Base-by-base conservation (phyloP, 768 basidiomycete species). In the Filobasidium wieringae region DNA sequence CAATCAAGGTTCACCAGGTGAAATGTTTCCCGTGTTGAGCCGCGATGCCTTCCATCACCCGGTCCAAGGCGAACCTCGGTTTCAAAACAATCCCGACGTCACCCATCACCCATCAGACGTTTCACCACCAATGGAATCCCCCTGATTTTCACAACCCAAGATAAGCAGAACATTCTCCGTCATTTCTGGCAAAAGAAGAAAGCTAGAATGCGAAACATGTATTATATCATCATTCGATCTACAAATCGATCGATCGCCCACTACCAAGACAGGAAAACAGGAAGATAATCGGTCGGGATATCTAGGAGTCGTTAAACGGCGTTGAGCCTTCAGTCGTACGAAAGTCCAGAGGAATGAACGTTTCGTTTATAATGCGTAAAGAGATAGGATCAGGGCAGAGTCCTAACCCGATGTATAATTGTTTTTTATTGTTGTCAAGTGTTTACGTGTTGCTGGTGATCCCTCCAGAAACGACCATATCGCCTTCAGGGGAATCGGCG, bases 381-480 rank as follows among this genome's bases (percentile, higher is more conserved):
- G 19, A 43, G 19, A 19, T 19, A 7, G 5, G 24, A 43, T 8
- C 8, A 43, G 19, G 19, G 41, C 41, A 22, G 41, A n/a, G n/a
- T n/a, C n/a, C n/a, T n/a, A n/a, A n/a, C n/a, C n/a, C n/a, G n/a
- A n/a, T n/a, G n/a, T n/a, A n/a, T n/a, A n/a, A n/a, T n/a, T n/a
- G n/a, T n/a, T n/a, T n/a, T n/a, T n/a, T n/a, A n/a, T n/a, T n/a
- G n/a, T n/a, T n/a, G n/a, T n/a, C n/a, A 43, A 19, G 24, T 43
- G 19, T 8, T 43, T 52, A 60, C 17, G 59, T 60, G 40, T 60
- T 55, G 59, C 54, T 55, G 26, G 45, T 3, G 51, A 60, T 40
- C n/a, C 59, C 59, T 15, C 59, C 59, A 12, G 59, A 40, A 50
- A 60, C 56, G 12, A 29, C 52, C n/a, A 60, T 32, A 31, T 60